Percentiles rank a stretch among this genome's conserved stretches.
phyloP scores from a whole-genome alignment of 768 basidiomycete genomes.

The Sporobolomyces phaffii region DNA sequence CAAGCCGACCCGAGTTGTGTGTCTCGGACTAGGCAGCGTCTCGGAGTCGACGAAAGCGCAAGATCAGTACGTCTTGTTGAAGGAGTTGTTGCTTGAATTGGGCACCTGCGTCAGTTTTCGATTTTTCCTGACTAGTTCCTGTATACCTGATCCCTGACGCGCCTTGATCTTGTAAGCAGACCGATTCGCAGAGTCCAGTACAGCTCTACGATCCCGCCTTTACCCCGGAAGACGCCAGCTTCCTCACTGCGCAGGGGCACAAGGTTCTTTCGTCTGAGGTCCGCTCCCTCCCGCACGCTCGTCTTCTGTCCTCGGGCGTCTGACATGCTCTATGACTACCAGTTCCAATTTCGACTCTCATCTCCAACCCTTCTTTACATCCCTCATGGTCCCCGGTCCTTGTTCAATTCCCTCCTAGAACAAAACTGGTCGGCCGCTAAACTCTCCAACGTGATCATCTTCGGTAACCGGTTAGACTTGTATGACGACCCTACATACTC shows the following conservation, averaged over 20 bases:
- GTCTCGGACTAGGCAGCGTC: slow-evolving; percentile 35
- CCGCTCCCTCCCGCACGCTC: background rate
- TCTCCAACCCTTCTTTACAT: slow-evolving; percentile 40
- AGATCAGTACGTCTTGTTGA: slow-evolving; percentile 34
- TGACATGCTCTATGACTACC: no score
- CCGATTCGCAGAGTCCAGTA: background rate
- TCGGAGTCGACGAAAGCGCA: slow-evolving; percentile 33
- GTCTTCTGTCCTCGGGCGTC: no score
- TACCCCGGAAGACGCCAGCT: slow-evolving; percentile 15
- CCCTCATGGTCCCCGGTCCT: slow-evolving; percentile 40
- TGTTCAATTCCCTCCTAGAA: slow-evolving; percentile 37
- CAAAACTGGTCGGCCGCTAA: slow-evolving; percentile 26
- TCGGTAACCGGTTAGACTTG: slow-evolving; percentile 38
- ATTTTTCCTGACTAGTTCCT: background rate
- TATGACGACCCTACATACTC: slow-evolving; percentile 40
- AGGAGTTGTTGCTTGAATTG: slow-evolving; percentile 21
- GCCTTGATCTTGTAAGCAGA: background rate
- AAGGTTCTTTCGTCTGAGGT: slow-evolving; percentile 13
- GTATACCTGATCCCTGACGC: background rate
- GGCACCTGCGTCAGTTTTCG: background rate
- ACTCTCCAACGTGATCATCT: slow-evolving; percentile 9
- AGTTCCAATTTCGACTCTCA: no score
- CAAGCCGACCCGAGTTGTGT: slow-evolving; percentile 14
- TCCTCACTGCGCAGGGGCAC: slow-evolving; percentile 11
- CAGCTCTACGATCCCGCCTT: slow-evolving; percentile 37